Conservation (phyloP, 2,329 filamentous ascomycete genomes). For the Orbilia quercus region DNA sequence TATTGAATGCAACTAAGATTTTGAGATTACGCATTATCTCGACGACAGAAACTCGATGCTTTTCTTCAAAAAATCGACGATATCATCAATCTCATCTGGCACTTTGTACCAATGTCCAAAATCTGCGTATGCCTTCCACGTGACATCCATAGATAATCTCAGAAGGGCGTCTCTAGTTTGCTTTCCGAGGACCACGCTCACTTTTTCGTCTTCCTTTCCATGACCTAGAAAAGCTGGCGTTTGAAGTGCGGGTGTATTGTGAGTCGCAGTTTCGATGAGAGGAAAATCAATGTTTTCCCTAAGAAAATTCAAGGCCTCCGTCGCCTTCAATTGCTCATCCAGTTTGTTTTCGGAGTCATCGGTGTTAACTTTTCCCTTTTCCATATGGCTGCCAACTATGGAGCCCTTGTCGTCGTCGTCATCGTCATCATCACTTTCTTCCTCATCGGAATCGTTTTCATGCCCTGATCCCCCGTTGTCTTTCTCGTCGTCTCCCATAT, state of each 20-base stretch:
- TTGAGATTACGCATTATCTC: no score
- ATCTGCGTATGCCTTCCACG: conserved; percentile 64
- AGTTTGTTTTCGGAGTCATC: not conserved
- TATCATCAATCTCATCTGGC: conserved; percentile 67
- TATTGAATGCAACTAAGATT: no score
- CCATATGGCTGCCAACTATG: conserved; percentile 57
- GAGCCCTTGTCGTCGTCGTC: conserved; percentile 61
- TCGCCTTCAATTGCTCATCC: not conserved
- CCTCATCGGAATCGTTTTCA: conserved; percentile 36
- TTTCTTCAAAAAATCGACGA: conserved; percentile 57
- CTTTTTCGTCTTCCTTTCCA: conserved; percentile 64
- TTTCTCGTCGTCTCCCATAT: conserved; percentile 35
- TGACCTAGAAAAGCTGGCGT: conserved; percentile 66
- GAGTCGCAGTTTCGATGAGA: conserved; percentile 35
- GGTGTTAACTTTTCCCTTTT: not conserved
- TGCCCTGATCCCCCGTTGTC: conserved; percentile 28
- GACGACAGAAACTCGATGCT: not conserved
- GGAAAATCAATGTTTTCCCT: conserved; percentile 27
- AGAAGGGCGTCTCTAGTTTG: conserved; percentile 61
- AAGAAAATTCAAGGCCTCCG: conserved; percentile 33
- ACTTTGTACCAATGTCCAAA: conserved; percentile 67
- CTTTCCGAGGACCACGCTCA: conserved; percentile 62
- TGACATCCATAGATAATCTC: conserved; percentile 62
- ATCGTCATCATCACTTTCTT: conserved; percentile 59
- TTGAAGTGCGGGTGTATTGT: not conserved